Evolutionary conservation across 352 stramenopile genomes (phyloP), one percentile per base, ranked within the genome.

Genomic region (Phytophthora fragariaefolia): DNA sequence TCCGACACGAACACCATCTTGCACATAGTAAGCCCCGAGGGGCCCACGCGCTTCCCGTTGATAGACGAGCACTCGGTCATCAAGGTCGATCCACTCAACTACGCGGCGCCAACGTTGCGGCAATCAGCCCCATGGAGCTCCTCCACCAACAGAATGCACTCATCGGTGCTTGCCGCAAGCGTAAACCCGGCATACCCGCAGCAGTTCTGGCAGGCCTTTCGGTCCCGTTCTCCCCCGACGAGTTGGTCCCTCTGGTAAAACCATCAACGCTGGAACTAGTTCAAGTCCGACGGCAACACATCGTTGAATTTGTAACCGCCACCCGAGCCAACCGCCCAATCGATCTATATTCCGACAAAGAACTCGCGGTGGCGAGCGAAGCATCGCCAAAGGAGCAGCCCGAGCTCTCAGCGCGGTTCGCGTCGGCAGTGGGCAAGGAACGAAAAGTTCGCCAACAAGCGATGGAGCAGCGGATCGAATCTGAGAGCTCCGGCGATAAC

Each of bases 81-180:
- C 20, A 66, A 66, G 38, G 58, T 60, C 7, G 49, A 49, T 17
- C 13, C 38, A 5, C 40, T 60, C 3, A 66, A 59, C 10, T 66
- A 66, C 22, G 27, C 58, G 18, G 58, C 23, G 20, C 20, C 13
- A 66, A 59, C 18, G 26, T n/a, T 1, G 27, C 22, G 22, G 48
- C 36, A 9, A 20, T 66, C 34, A 54, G 18, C 8, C 58, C 58
- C 15, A 47, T 54, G 36, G 49, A 66, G 18, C 49, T 66, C n/a
- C 58, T 59, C 15, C 48, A 53, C 10, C 38, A 54, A 24, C 48
- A 66, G 49, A n/a, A 59, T 15, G 10, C 36, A 4, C 15, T 54
- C 1, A 7, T 59, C 6, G 36, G 17, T 13, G 6, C 38, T 6
- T 58, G 36, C 28, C 30, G 45, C 7, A 56, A 30, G 45, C 18